A percentile compares a stretch with the other conserved stretches of the same genome.
Evolutionary conservation across 495 filamentous ascomycete species (phyloP).

Genomic region (Xylaria flabelliformis): DNA sequence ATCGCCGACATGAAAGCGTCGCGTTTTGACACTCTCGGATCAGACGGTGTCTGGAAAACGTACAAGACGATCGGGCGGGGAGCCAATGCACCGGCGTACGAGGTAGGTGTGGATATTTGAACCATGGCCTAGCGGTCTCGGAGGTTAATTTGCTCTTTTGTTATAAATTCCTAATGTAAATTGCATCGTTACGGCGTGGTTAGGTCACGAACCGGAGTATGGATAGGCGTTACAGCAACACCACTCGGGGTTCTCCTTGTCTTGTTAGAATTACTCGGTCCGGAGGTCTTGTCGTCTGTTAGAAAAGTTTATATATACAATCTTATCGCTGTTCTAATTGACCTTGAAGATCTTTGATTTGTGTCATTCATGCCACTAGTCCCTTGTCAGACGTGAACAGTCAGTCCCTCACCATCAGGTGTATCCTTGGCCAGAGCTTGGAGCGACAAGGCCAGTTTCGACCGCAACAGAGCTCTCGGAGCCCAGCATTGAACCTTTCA

Average conservation of each 20-base stretch:
- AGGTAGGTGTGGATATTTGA: slow-evolving; percentile 37
- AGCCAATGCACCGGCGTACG: slow-evolving; percentile 36
- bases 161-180: slow-evolving; percentile 14
- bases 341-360: background rate
- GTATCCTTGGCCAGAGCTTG: no score
- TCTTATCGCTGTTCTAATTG: background rate
- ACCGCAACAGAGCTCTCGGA: no score
- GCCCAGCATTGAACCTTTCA: no score
- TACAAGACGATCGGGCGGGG: slow-evolving; percentile 61
- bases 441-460: no score
- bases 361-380: background rate
- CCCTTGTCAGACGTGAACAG: background rate
- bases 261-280: slow-evolving; percentile 14
- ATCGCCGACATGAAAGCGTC: slow-evolving; percentile 57
- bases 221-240: background rate
- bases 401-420: no score
- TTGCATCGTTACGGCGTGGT: slow-evolving; percentile 11
- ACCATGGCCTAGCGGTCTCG: background rate
- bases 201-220: slow-evolving; percentile 16
- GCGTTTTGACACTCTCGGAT: slow-evolving; percentile 71
- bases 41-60: slow-evolving; percentile 57
- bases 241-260: background rate
- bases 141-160: background rate
- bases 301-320: background rate
- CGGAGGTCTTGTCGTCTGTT: slow-evolving; percentile 7